These are phyloP conservation scores for Ophiostoma sp. DNA, from an alignment of 2,329 filamentous ascomycete species.

Conservation along the genomic window DNA sequence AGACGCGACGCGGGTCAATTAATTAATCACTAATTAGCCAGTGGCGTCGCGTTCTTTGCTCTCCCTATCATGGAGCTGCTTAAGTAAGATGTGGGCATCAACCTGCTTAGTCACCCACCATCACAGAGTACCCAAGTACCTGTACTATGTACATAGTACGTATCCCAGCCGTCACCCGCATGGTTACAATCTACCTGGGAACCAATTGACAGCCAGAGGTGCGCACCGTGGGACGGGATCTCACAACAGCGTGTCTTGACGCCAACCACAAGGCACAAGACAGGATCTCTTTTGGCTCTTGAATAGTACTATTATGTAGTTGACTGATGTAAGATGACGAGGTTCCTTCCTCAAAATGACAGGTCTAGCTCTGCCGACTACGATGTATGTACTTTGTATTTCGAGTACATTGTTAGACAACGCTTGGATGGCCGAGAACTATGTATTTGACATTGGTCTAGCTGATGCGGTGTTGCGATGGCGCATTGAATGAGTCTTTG, in stretches of 20 bases:
- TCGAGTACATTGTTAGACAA: too few relatives aligned
- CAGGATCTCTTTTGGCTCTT: background rate
- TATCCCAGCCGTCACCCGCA: background rate
- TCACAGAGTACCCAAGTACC: too few relatives aligned
- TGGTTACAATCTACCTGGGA: background rate
- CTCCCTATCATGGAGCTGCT: background rate
- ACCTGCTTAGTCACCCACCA: background rate
- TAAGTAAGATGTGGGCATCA: background rate
- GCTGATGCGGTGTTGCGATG: background rate
- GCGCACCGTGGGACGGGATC: constrained; percentile 6
- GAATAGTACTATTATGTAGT: background rate
- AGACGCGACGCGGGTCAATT: constrained; percentile 25
- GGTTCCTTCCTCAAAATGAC: background rate
- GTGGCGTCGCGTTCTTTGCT: constrained; percentile 17
- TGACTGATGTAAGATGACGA: background rate
- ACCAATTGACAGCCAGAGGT: constrained; percentile 12
- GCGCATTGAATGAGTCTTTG: background rate
- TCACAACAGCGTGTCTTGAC: background rate
- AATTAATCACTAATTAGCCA: background rate
- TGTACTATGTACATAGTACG: too few relatives aligned
- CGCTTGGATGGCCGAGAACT: background rate
- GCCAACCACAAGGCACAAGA: too few relatives aligned
- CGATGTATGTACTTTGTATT: background rate
- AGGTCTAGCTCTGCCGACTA: background rate
- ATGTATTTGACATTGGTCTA: background rate